phyloP scores from a whole-genome alignment of 2,329 filamentous ascomycete species.

The Neonectria hederae region DNA sequence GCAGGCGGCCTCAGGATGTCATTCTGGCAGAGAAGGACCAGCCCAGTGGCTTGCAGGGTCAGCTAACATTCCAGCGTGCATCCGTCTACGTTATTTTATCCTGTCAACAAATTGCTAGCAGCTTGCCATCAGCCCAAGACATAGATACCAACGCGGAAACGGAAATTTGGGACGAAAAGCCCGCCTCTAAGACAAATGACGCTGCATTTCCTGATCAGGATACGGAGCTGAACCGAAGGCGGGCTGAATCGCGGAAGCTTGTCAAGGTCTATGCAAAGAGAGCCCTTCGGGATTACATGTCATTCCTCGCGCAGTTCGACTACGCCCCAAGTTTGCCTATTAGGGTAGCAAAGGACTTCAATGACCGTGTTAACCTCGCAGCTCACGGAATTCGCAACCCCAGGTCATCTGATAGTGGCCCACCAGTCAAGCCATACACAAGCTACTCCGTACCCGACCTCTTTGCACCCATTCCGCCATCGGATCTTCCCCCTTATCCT shows the following conservation, averaged over 20 bases:
- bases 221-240: conserved; percentile 26
- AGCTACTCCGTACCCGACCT: conserved; percentile 65
- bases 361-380: conserved; percentile 65
- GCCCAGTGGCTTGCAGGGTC: conserved; percentile 77
- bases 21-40: conserved; percentile 60
- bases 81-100: conserved; percentile 77
- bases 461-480: conserved; percentile 74
- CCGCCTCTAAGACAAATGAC: conserved; percentile 8
- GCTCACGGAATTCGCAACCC: conserved; percentile 58
- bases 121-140: conserved; percentile 51
- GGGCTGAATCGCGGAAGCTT: conserved; percentile 61
- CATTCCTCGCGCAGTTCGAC: conserved; percentile 78
- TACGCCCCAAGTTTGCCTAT: conserved; percentile 78
- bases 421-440: conserved; percentile 46
- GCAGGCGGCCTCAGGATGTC: conserved; percentile 47
- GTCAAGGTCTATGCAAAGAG: conserved; percentile 80
- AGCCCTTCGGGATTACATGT: conserved; percentile 77
- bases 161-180: conserved; percentile 1
- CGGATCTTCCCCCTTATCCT: conserved; percentile 75
- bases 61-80: conserved; percentile 80
- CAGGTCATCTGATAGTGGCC: conserved; percentile 46
- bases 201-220: conserved; percentile 4
- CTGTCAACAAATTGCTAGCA: conserved; percentile 68
- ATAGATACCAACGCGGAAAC: conserved; percentile 14
- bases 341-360: conserved; percentile 66